Base-by-base conservation (phyloP, 2,329 filamentous ascomycete genomes). In the Dendryphion nanum region DNA sequence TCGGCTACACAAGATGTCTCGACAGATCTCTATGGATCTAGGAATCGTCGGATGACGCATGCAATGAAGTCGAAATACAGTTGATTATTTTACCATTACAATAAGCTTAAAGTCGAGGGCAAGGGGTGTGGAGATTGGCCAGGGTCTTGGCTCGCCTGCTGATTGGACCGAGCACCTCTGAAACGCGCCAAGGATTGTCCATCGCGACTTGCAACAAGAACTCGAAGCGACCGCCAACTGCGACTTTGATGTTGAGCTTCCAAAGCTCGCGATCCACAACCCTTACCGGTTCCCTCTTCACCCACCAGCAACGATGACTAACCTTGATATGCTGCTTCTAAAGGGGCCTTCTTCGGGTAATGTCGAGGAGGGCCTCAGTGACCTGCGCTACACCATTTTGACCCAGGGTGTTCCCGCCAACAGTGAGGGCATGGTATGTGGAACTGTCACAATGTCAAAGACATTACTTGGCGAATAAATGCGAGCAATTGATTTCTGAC, bases 291-390 rank as follows among this genome's bases (percentile, higher is more conserved):
- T 8, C 29, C n/a, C n/a, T n/a, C n/a, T n/a, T n/a, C n/a, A n/a
- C n/a, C n/a, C n/a, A n/a, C n/a, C n/a, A n/a, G n/a, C n/a, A n/a
- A 30, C 12, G 40, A 66, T 66, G 63, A 55, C 62, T 42, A 66
- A 64, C 60, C 67, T 96, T 18, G 88, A 95, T 59, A 75, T 81
- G 47, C 76, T 95, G 31, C 74, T 96, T 32, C 81, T 87, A 50
- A 88, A 91, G 45, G 90, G 89, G 0, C 88, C 89, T 2, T 79
- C 81, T 2, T 77, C 82, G 48, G 85, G 82, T 15, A 82, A 93
- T 61, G 72, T 84, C 17, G 61, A 74, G 17, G 77, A 78, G 14
- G 82, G 82, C 6, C 69, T 91, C 35, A 82, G 86, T 54, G 84
- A 83, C 51, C 72, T 85, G 53, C 78, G 86, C 34, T 79, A 83